Conservation (phyloP, 208 protist genomes). For the Zelonia costaricensis region DNA sequence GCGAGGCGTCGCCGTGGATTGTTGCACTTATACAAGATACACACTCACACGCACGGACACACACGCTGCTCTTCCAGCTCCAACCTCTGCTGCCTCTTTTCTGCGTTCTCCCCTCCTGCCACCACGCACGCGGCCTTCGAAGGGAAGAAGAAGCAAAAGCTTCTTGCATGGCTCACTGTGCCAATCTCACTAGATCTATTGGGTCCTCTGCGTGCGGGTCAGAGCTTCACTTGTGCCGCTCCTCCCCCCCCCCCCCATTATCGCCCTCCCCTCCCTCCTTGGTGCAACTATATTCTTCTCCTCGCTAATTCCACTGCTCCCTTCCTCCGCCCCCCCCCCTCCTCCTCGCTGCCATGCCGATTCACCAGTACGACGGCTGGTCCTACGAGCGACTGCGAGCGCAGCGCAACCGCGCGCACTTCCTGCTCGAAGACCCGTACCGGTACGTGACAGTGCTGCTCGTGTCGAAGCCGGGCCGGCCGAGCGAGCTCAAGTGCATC, state of each 20-base stretch:
- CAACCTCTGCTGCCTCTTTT: no score
- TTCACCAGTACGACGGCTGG: constrained; percentile 83
- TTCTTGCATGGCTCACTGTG: no score
- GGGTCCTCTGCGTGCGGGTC: no score
- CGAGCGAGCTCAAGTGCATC: constrained; percentile 61
- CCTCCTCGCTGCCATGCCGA: constrained; percentile 19
- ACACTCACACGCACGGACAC: no score
- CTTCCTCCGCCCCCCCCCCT: background rate
- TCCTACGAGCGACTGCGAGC: constrained; percentile 63
- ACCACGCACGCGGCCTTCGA: no score
- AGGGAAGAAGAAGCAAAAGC: no score
- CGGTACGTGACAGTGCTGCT: constrained; percentile 86
- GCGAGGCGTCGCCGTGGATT: no score
- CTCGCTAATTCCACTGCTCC: constrained; percentile 1
- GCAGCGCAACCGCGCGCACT: constrained; percentile 81
- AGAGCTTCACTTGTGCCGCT: no score
- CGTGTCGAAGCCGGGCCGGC: constrained; percentile 6
- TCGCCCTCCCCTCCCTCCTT: background rate
- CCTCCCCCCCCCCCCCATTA: background rate
- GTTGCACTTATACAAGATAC: no score
- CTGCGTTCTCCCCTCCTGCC: no score
- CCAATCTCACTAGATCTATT: no score
- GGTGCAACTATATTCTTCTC: background rate
- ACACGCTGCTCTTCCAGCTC: no score
- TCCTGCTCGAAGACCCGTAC: constrained; percentile 79